Conservation (phyloP, 2,329 filamentous ascomycete species). For the Cladosporium sp. region DNA sequence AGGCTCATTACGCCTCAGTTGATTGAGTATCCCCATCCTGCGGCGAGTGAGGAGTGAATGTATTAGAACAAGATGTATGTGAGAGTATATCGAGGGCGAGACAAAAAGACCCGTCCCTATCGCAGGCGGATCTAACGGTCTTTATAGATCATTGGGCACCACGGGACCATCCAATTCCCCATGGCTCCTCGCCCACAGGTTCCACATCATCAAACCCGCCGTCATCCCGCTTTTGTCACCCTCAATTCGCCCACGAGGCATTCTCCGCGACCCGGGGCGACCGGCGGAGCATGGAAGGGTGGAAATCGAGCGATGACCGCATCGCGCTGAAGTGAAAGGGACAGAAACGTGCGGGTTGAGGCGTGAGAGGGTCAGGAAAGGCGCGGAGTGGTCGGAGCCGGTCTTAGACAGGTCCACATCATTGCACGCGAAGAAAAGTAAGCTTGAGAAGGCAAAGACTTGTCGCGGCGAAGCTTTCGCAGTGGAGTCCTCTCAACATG, state of each 20-base stretch:
- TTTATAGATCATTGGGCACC: slow-evolving; percentile 2
- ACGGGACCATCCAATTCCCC: slow-evolving; percentile 3
- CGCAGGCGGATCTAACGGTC: neutral
- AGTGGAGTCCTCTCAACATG: no score
- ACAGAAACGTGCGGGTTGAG: neutral
- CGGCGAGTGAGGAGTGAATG: neutral
- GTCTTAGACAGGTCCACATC: slow-evolving; percentile 11
- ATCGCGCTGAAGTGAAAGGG: neutral
- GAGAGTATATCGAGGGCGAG: neutral
- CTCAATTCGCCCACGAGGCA: slow-evolving; percentile 5
- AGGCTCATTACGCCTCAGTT: slow-evolving; percentile 10
- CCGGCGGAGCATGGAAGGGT: neutral
- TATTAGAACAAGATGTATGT: neutral
- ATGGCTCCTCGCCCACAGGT: slow-evolving; percentile 4
- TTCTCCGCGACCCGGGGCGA: neutral
- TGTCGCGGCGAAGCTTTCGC: slow-evolving; percentile 5
- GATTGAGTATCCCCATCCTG: slow-evolving; percentile 3
- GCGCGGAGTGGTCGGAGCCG: slow-evolving; percentile 9
- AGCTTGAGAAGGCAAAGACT: slow-evolving; percentile 2
- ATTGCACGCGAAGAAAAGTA: neutral
- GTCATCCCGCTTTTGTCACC: slow-evolving; percentile 8
- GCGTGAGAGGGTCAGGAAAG: neutral
- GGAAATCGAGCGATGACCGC: slow-evolving; percentile 10
- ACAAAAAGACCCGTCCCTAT: neutral
- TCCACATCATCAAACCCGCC: slow-evolving; percentile 5